Evolutionary conservation across 805 yeast genomes (phyloP).

Genomic region (Deakozyma indianensis): DNA sequence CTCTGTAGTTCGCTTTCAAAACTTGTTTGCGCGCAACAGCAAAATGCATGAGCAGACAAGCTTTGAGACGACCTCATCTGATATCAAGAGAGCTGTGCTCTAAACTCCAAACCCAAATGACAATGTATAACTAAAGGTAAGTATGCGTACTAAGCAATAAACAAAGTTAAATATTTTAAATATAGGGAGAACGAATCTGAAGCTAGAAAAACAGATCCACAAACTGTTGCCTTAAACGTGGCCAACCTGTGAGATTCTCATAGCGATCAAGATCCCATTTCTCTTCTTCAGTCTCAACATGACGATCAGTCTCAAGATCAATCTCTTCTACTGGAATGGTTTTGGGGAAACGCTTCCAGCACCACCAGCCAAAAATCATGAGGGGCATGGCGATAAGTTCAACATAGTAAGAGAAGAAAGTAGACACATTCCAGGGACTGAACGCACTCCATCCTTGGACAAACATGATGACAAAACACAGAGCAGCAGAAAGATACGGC

Average conservation of each 20-base stretch:
- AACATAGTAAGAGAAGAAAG: conserved; percentile 54
- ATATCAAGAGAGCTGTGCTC: too few relatives aligned
- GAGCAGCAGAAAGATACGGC: conserved; percentile 32
- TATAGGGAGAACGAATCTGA: too few relatives aligned
- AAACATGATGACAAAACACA: conserved; percentile 34
- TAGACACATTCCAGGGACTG: conserved; percentile 50
- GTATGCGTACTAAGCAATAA: too few relatives aligned
- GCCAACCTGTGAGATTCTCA: conserved; percentile 30
- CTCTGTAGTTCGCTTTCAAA: too few relatives aligned
- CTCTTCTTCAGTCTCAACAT: conserved; percentile 37
- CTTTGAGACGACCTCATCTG: too few relatives aligned
- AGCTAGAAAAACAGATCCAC: conserved; percentile 5
- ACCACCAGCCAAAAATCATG: conserved; percentile 43
- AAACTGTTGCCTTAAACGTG: conserved; percentile 21
- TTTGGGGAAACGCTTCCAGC: conserved; percentile 31
- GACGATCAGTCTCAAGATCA: conserved; percentile 71
- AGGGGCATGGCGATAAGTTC: conserved; percentile 40
- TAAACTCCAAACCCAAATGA: too few relatives aligned
- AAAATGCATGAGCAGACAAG: too few relatives aligned
- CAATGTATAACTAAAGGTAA: too few relatives aligned
- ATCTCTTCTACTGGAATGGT: conserved; percentile 48
- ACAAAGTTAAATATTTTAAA: too few relatives aligned
- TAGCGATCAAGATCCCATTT: conserved; percentile 24
- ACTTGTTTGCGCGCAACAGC: too few relatives aligned
- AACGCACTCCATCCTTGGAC: conserved; percentile 54